Conservation (phyloP, 148 eudicot species). For the Persicaria maculosa region DNA sequence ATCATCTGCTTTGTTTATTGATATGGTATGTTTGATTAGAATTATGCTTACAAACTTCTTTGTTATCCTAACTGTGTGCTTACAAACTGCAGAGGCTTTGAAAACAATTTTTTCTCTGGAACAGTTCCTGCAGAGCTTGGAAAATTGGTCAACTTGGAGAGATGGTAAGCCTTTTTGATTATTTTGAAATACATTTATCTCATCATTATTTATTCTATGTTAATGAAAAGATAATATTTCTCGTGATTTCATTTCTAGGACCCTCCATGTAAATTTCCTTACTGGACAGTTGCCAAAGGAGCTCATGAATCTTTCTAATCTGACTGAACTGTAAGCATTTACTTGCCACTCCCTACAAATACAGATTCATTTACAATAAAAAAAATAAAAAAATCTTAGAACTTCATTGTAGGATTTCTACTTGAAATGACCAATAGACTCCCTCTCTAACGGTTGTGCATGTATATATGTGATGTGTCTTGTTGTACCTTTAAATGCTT, state of each 20-base stretch:
- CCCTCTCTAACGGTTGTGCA: not conserved
- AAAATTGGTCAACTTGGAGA: slow-evolving; percentile 19
- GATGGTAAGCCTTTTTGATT: slow-evolving; percentile 20
- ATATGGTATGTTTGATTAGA: not conserved
- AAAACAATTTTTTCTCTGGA: slow-evolving; percentile 34
- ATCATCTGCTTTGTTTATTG: not conserved
- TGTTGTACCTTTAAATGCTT: not conserved
- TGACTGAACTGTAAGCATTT: slow-evolving; percentile 45
- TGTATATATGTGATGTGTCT: not conserved
- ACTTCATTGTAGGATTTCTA: not conserved
- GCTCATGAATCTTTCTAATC: slow-evolving; percentile 29
- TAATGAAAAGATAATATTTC: not conserved
- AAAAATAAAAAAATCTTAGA: too few species aligned
- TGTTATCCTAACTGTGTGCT: not conserved
- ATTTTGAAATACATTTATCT: not conserved
- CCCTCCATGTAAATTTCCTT: slow-evolving; percentile 42
- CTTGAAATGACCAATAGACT: not conserved
- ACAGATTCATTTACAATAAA: not conserved
- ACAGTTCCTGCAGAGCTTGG: slow-evolving; percentile 38
- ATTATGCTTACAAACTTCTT: not conserved
- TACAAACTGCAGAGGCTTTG: slow-evolving; percentile 24
- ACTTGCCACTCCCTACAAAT: not conserved
- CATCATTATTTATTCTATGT: not conserved
- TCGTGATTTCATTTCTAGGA: slow-evolving; percentile 20
- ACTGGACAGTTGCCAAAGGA: slow-evolving; percentile 42